phyloP scores from a whole-genome alignment of 2,329 filamentous ascomycete genomes.

The Dactylellina leptospora region DNA sequence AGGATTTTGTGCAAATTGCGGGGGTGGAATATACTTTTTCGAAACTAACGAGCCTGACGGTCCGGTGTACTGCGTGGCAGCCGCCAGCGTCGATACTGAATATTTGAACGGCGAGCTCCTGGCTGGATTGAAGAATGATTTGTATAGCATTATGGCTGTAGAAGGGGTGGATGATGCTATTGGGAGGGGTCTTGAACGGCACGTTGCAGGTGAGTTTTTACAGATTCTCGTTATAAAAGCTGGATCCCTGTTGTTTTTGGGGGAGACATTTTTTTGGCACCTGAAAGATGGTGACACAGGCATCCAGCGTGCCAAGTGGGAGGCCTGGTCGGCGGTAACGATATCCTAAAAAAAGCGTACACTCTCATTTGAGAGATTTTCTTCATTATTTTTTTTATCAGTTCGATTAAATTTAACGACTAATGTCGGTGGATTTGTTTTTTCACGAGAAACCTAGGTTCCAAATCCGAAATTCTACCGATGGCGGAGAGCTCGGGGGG shows the following conservation, averaged over 20 bases:
- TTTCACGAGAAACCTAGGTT: no score
- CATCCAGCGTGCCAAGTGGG: not conserved
- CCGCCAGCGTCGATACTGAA: constrained; percentile 21
- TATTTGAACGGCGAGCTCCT: constrained; percentile 13
- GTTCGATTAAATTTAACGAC: not conserved
- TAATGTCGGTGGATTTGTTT: constrained; percentile 10
- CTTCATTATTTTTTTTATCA: not conserved
- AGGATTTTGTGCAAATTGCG: constrained; percentile 37
- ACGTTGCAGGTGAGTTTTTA: constrained; percentile 19
- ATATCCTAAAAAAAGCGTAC: not conserved
- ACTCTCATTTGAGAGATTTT: not conserved
- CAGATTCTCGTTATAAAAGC: no score
- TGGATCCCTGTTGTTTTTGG: no score
- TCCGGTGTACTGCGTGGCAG: not conserved
- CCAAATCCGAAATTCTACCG: constrained; percentile 4
- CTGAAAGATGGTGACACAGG: not conserved
- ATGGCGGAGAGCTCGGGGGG: not conserved
- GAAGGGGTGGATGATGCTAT: constrained; percentile 42
- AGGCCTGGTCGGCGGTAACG: not conserved
- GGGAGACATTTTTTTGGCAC: not conserved
- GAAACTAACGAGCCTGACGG: constrained; percentile 6
- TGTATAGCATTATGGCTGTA: constrained; percentile 17
- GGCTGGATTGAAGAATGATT: constrained; percentile 7
- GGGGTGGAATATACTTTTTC: constrained; percentile 23
- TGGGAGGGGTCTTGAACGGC: constrained; percentile 7